phyloP scores from a whole-genome alignment of 139 green algal genomes.

The Asterochloris sp. region DNA sequence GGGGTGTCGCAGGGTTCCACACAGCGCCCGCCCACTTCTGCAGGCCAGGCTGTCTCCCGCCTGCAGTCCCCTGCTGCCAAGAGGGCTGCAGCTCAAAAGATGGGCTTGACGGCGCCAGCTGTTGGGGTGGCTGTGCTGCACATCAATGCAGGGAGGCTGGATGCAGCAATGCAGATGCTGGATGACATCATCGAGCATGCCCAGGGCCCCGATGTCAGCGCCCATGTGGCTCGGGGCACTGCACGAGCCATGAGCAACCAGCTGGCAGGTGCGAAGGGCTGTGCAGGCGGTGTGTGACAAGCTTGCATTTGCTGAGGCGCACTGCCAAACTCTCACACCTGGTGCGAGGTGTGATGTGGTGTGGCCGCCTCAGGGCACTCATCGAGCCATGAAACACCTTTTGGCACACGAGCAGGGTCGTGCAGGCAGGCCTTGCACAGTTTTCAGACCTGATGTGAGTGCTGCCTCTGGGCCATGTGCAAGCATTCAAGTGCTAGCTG shows the following conservation, averaged over 20 bases:
- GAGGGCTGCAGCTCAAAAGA: not conserved
- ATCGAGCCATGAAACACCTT: not conserved
- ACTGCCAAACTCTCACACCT: too few relatives aligned
- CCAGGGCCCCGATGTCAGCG: constrained; percentile 36
- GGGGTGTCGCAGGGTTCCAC: not conserved
- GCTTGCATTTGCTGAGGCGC: not conserved
- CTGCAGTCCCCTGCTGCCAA: not conserved
- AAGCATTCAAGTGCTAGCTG: too few relatives aligned
- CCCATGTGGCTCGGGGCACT: constrained; percentile 69
- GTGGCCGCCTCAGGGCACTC: not conserved
- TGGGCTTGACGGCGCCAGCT: not conserved
- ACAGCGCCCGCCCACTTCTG: not conserved
- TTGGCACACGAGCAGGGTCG: not conserved
- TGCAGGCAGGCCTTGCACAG: not conserved
- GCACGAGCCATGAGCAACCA: constrained; percentile 62
- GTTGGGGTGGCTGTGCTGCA: constrained; percentile 35
- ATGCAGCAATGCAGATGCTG: constrained; percentile 60
- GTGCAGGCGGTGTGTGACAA: not conserved
- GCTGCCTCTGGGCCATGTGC: too few relatives aligned
- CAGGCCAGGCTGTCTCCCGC: not conserved
- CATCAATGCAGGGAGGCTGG: constrained; percentile 72
- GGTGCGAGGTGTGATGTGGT: too few relatives aligned
- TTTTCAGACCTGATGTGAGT: not conserved
- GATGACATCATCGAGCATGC: constrained; percentile 49
- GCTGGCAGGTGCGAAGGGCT: constrained; percentile 39